Evolutionary conservation across 2,329 filamentous ascomycete species (phyloP), one percentile per base, ranked within the genome.

Genomic region (Laburnicola sp.): DNA sequence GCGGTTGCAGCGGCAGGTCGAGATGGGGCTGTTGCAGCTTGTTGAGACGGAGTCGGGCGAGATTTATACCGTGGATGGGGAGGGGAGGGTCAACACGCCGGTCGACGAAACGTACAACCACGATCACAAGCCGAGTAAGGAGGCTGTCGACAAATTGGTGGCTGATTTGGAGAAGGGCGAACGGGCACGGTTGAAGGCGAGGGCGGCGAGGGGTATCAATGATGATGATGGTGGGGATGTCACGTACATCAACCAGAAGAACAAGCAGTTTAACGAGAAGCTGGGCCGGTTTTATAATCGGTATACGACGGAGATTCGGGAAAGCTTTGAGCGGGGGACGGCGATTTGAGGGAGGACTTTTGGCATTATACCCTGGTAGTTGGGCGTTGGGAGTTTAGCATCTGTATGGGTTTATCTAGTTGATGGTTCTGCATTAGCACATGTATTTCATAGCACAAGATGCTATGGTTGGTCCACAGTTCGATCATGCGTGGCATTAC

Each of bases 251-350:
- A 99, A 99, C 77, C 91, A 97, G 77, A 97, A 99, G 69, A 99
- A 99, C 81, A 97, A 97, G 81, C 91, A 97, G 81, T 99, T 99
- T 80, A 99, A 99, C 84, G 86, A 96, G 78, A 97, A 99, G 78
- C 79, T 99, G 74, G 81, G 88, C 47, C 82, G 94, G 60, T 99
- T 97, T 78, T 99, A 99, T 76, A 94, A 99, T 78, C 96, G 96
- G 80, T 99, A 99, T 75, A 99, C 94, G 39, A 86, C 89, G 30
- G 94, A 99, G 73, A 97, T 99, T 65, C 82, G 94, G 69, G 94
- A 99, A 70, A 97, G 89, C 74, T 99, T 99, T 72, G 94, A 99
- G 82, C 84, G 94, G 58, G 94, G 94, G 16, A 97, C 94, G 3
- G 95, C 95, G 83, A 94, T 97, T 72, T 97, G 56, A 48, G 25